Evolutionary conservation across 306 rosid genomes (phyloP).

Genomic region (Trichosanthes cucumerina): DNA sequence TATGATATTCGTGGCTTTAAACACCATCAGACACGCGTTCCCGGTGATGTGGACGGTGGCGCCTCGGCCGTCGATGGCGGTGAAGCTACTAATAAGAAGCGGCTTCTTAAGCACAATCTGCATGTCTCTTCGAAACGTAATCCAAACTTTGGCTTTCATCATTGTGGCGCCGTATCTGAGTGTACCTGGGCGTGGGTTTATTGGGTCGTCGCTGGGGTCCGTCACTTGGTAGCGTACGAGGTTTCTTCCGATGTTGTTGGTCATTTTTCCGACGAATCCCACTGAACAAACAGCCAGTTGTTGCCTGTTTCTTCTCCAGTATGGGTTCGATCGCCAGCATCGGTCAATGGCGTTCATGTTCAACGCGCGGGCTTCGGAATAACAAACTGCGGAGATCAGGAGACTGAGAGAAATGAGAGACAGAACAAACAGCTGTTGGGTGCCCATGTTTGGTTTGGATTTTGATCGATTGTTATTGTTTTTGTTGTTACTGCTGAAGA

Average conservation of each 20-base stretch:
- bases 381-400: neutral
- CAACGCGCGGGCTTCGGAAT: neutral
- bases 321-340: conserved; percentile 34
- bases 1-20: conserved; percentile 21
- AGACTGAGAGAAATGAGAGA: neutral
- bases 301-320: conserved; percentile 30
- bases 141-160: conserved; percentile 30
- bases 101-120: conserved; percentile 22
- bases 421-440: neutral
- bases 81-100: conserved; percentile 32
- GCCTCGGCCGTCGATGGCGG: conserved; percentile 36
- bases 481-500: neutral
- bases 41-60: conserved; percentile 27
- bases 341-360: conserved; percentile 23
- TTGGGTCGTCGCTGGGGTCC: conserved; percentile 25
- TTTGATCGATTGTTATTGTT: neutral
- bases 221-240: conserved; percentile 24
- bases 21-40: conserved; percentile 27
- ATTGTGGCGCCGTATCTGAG: conserved; percentile 29
- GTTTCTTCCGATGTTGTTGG: conserved; percentile 22
- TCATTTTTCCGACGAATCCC: conserved; percentile 37
- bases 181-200: conserved; percentile 25
- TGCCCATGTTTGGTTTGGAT: neutral
- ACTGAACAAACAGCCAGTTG: conserved; percentile 28
- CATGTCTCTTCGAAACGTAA: conserved; percentile 33